Evolutionary conservation across 768 basidiomycete species (phyloP).

Genomic region (Auricularia heimuer): DNA sequence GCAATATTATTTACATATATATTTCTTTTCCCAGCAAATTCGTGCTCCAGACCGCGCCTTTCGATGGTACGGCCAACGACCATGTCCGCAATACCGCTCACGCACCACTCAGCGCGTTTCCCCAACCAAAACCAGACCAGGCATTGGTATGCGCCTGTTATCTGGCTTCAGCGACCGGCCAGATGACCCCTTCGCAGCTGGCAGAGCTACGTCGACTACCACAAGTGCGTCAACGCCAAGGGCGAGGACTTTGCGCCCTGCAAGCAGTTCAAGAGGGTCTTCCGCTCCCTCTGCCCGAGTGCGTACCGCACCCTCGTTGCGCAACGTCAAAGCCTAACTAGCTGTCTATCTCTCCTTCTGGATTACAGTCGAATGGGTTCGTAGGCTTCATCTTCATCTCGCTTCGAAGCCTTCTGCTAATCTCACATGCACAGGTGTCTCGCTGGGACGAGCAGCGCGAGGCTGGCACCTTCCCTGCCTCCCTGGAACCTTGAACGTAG

Average conservation of each 20-base stretch:
- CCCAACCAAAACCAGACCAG: slow-evolving; percentile 90
- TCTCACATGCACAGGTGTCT: slow-evolving; percentile 40
- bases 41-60: slow-evolving; percentile 88
- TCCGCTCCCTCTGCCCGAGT: slow-evolving; percentile 97
- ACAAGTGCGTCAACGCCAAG: slow-evolving; percentile 94
- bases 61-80: slow-evolving; percentile 51
- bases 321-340: neutral
- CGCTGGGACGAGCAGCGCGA: slow-evolving; percentile 97
- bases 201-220: slow-evolving; percentile 98
- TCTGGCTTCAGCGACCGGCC: neutral
- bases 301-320: slow-evolving; percentile 27
- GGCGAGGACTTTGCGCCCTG: slow-evolving; percentile 98
- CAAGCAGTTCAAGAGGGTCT: slow-evolving; percentile 96
- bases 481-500: slow-evolving; percentile 57
- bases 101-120: slow-evolving; percentile 57
- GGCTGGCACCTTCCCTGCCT: slow-evolving; percentile 83
- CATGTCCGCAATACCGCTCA: neutral
- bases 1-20: neutral
- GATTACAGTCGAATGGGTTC: slow-evolving; percentile 81
- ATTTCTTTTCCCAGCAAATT: slow-evolving; percentile 50
- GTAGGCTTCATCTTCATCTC: slow-evolving; percentile 8
- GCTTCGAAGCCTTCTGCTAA: neutral
- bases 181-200: slow-evolving; percentile 35
- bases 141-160: slow-evolving; percentile 62
- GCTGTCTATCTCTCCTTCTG: slow-evolving; percentile 4